Base-by-base conservation (phyloP, 495 filamentous ascomycete genomes). In the Aspergillus homomorphus region DNA sequence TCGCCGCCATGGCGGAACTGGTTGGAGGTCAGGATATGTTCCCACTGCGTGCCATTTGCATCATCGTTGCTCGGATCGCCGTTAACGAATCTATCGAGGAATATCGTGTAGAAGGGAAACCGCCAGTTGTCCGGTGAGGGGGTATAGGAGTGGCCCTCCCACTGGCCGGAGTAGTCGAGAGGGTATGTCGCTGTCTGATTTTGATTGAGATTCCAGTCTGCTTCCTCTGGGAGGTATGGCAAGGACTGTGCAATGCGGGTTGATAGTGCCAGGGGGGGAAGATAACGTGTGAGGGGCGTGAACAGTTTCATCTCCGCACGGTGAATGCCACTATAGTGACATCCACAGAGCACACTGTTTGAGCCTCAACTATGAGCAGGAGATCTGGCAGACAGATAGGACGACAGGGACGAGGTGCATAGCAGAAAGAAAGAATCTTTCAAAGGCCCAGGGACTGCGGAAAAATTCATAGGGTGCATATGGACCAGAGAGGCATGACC, bases 1-100 rank as follows among this genome's bases (percentile, higher is more conserved):
- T 90, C 87, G 20, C 87, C 87, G 28, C 87, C 87, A 74, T 87
- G 83, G n/a, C 87, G 84, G 66, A 89, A 79, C 68, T 89, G 86
- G 51, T 81, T 90, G 57, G 80, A 82, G 56, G 75, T 77, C 24
- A 82, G 62, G 66, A 89, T 86, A 61, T 87, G 85, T 67, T 90
- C 87, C 64, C 81, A 89, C 6, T 78, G 54, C 0, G 87, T 89
- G 3, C 76, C 84, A 66, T 90, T 89, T 18, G 76, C 75, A 62
- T 90, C 80, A 61, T 90, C 85, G 66, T 90, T 90, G 0, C 69
- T 73, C 0, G 87, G 86, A 56, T 90, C 82, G 15, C 87, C 87
- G 57, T 90, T 88, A 51, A 87, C 85, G 57, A 82, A 88, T 24
- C 86, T 74, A 63, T 90, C 87, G 1, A 89, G 67, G 59, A 88